These are phyloP conservation scores for Trichoderma erinaceum DNA, from an alignment of 495 filamentous ascomycete species.

Conservation along the genomic window DNA sequence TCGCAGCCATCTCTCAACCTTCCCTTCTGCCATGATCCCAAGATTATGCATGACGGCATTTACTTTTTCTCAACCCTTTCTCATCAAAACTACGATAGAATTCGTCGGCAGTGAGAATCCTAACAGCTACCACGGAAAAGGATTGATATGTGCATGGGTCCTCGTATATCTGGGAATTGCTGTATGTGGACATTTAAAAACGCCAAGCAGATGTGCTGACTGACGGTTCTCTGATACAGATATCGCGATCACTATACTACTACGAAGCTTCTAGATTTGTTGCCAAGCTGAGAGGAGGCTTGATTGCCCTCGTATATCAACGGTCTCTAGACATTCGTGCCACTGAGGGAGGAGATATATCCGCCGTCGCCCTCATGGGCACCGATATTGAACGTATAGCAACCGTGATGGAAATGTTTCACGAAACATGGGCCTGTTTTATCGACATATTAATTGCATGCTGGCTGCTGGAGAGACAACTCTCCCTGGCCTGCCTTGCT, in stretches of 20 bases:
- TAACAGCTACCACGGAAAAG: slow-evolving; percentile 48
- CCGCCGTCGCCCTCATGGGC: slow-evolving; percentile 36
- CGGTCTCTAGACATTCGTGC: slow-evolving; percentile 44
- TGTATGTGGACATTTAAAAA: slow-evolving; percentile 20
- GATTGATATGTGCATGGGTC: slow-evolving; percentile 53
- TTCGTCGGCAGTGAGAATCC: slow-evolving; percentile 18
- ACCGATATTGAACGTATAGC: slow-evolving; percentile 52
- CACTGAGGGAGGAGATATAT: slow-evolving; percentile 35
- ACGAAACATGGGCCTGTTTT: slow-evolving; percentile 49
- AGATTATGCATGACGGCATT: slow-evolving; percentile 47
- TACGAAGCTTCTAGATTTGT: slow-evolving; percentile 39
- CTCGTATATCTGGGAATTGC: slow-evolving; percentile 54
- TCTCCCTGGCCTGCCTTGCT: slow-evolving; percentile 26
- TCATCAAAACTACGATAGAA: slow-evolving; percentile 39
- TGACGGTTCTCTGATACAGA: not conserved
- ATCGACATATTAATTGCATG: slow-evolving; percentile 25
- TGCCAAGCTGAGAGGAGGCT: slow-evolving; percentile 49
- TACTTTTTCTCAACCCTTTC: slow-evolving; percentile 55
- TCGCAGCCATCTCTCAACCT: slow-evolving; percentile 1
- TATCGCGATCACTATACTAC: slow-evolving; percentile 45
- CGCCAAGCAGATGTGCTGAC: not conserved
- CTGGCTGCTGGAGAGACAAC: slow-evolving; percentile 27
- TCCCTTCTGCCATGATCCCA: not conserved
- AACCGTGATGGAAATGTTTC: slow-evolving; percentile 41
- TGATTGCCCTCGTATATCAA: slow-evolving; percentile 52